Evolutionary conservation across 106 monocot species (phyloP), one percentile per base, ranked within the genome.

Genomic region (Dendrobium huoshanense): DNA sequence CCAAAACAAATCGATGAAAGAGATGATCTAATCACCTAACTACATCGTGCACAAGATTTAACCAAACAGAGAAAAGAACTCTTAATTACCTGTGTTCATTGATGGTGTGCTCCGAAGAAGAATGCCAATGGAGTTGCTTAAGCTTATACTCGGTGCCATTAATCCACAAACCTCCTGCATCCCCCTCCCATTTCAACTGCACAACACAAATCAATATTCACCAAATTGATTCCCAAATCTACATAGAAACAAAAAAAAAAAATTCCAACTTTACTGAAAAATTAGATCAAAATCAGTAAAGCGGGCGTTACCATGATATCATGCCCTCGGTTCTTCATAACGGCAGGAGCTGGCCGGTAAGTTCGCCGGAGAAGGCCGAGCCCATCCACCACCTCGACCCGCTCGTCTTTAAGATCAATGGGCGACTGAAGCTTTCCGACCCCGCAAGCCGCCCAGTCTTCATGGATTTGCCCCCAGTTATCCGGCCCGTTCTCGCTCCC

Each of bases 381-480:
- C 18, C 67, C 11, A 43, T 77, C 31, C 44, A 72, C 24, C 51
- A 80, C 80, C 9, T 48, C 16, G 16, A 80, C 80, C 17, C 76
- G 75, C 48, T 72, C 18, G 19, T 85, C 0, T 0, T 67, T 37
- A 4, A 85, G 84, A 37, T 85, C 84, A 27, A 85, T 77, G 20
- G 84, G 84, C 18, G 85, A 85, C 59, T 85, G 85, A 61, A 85
- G 24, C 22, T 78, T 51, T 18, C 85, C 85, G 17, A 70, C 70
- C 37, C 73, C 78, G 40, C 85, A 85, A 5, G 7, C 67, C 3
- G 67, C 72, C 85, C 85, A 85, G 2, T 85, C 81, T 56, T 81
- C 55, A 47, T 78, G 81, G 29, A 85, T 56, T 8, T 61, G 17
- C 3, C 85, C 85, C 85, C 85, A 85, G 9, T 70, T 67, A 8